These are phyloP conservation scores for Vicia faba DNA, from an alignment of 306 rosid genomes.

Conservation along the genomic window DNA sequence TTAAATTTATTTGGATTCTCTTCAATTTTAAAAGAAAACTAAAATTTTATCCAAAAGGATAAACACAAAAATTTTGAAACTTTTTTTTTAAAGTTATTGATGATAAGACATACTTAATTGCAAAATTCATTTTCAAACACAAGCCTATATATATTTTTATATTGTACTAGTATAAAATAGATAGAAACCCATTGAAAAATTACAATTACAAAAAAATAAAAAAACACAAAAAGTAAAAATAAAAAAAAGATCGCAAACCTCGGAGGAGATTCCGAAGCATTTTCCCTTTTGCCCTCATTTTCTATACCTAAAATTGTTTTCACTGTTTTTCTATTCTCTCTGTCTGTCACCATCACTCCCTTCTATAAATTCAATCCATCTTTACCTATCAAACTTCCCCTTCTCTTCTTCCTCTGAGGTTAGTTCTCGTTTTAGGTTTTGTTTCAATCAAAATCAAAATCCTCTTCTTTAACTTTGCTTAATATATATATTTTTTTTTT, in stretches of 20 bases:
- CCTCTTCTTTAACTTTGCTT: background rate
- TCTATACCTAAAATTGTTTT: background rate
- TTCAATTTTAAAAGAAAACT: too few relatives aligned
- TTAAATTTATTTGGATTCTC: too few relatives aligned
- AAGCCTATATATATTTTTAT: too few relatives aligned
- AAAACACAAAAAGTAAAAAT: too few relatives aligned
- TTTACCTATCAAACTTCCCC: slow-evolving; percentile 39
- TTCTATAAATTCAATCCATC: slow-evolving; percentile 54
- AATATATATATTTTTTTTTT: background rate
- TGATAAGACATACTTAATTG: too few relatives aligned
- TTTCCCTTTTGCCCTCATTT: slow-evolving; percentile 6
- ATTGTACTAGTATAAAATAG: too few relatives aligned
- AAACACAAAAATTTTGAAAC: too few relatives aligned
- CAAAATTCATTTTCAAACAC: too few relatives aligned
- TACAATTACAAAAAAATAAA: too few relatives aligned
- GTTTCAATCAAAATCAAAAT: slow-evolving; percentile 4
- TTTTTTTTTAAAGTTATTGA: too few relatives aligned
- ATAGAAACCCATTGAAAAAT: too few relatives aligned
- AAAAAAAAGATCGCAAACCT: slow-evolving; percentile 20
- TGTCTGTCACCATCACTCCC: slow-evolving; percentile 8
- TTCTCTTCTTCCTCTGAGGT: background rate
- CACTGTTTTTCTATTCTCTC: background rate
- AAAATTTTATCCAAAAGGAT: too few relatives aligned
- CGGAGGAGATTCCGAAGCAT: slow-evolving; percentile 56
- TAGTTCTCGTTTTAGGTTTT: background rate